Conservation (phyloP, 345 rosid species). For the Arabis alpina region DNA sequence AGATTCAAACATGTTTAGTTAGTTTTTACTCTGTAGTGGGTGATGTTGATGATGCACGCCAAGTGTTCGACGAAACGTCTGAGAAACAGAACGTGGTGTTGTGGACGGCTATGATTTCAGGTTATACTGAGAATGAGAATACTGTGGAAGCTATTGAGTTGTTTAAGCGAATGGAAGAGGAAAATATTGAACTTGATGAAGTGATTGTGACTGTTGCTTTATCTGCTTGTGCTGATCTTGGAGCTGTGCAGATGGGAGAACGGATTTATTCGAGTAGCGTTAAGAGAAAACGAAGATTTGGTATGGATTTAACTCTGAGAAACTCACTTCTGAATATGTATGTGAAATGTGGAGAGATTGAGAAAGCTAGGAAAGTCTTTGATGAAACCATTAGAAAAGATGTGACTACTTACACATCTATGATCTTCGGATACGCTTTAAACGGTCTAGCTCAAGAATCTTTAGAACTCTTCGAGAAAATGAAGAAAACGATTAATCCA, state of each 20-base stretch:
- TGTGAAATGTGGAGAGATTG: conserved; percentile 47
- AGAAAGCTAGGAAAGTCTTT: conserved; percentile 44
- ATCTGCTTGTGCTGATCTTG: conserved; percentile 53
- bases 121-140: conserved; percentile 39
- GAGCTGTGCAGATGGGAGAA: conserved; percentile 49
- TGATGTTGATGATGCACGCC: conserved; percentile 41
- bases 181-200: conserved; percentile 42
- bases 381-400: conserved; percentile 41
- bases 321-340: conserved; percentile 51
- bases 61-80: conserved; percentile 45
- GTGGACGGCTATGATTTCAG: conserved; percentile 48
- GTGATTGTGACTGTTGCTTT: conserved; percentile 46
- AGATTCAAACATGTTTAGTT: conserved; percentile 36
- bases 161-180: conserved; percentile 42
- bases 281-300: conserved; percentile 21
- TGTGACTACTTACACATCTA: conserved; percentile 50
- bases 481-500: conserved; percentile 44
- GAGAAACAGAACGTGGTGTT: conserved; percentile 18
- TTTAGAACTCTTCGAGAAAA: conserved; percentile 40
- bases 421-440: conserved; percentile 49
- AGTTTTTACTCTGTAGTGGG: conserved; percentile 21
- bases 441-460: conserved; percentile 49
- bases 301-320: conserved; percentile 36
- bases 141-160: conserved; percentile 37
- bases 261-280: conserved; percentile 28